Percentiles rank a stretch among this genome's conserved stretches.
Conservation (phyloP, 140 eudicot species). For the Stevia rebaudiana region DNA sequence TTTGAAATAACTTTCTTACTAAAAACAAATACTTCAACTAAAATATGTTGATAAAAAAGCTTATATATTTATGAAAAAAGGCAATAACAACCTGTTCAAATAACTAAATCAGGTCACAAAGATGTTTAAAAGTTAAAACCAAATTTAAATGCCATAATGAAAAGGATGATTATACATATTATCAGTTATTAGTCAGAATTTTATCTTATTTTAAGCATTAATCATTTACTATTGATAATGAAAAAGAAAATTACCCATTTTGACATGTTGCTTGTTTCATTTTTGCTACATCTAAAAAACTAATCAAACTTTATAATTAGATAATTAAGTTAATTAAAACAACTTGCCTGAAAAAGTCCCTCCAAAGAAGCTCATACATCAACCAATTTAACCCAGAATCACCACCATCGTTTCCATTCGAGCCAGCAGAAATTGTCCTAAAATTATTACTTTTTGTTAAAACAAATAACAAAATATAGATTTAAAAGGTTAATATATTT, state of each 20-base stretch:
- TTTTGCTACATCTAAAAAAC: background rate
- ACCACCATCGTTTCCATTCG: slow-evolving; percentile 56
- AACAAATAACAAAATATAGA: background rate
- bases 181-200: background rate
- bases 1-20: background rate
- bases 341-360: slow-evolving; percentile 92
- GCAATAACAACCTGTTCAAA: background rate
- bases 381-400: slow-evolving; percentile 85
- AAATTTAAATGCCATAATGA: background rate
- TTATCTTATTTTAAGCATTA: background rate
- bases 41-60: background rate
- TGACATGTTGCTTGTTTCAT: background rate
- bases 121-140: background rate
- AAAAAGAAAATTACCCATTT: background rate
- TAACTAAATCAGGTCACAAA: background rate
- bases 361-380: slow-evolving; percentile 88
- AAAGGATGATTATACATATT: background rate
- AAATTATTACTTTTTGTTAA: slow-evolving; percentile 4
- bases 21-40: background rate
- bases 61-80: background rate
- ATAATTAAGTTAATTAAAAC: background rate
- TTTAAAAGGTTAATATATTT: slow-evolving; percentile 14
- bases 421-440: slow-evolving; percentile 63
- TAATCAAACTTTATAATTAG: background rate
- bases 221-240: background rate